Evolutionary conservation across 2,329 filamentous ascomycete species (phyloP).

Genomic region (Rhinocladiella similis): DNA sequence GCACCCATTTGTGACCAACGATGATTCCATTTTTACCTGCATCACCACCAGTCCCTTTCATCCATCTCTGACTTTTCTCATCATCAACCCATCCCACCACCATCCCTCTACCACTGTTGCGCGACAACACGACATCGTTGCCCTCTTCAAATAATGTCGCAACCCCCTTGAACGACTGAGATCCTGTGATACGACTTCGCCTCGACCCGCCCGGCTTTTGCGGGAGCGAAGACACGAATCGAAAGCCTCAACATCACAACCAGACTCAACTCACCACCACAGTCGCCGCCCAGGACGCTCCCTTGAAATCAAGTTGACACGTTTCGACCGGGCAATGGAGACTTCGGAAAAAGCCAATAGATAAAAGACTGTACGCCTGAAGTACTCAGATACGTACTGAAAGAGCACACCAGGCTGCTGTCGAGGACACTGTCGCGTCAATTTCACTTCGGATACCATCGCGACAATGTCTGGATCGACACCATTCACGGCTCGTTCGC

Average conservation of each 20-base stretch:
- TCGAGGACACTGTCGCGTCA: background rate
- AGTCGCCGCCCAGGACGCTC: background rate
- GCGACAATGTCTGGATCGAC: conserved; percentile 30
- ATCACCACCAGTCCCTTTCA: conserved; percentile 19
- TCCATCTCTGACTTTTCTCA: conserved; percentile 13
- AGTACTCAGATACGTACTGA: background rate
- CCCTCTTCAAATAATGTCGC: conserved; percentile 18
- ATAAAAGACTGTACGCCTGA: conserved; percentile 16
- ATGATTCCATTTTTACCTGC: conserved; percentile 21
- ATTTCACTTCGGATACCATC: conserved; percentile 3
- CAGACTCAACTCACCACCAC: background rate
- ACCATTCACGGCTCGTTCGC: conserved; percentile 47
- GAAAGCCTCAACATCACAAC: background rate
- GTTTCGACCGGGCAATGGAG: conserved; percentile 15
- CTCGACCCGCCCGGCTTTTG: conserved; percentile 7
- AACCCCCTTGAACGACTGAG: conserved; percentile 18
- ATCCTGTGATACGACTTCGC: conserved; percentile 23
- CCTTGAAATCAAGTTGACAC: background rate
- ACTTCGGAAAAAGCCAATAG: conserved; percentile 14
- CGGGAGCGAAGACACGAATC: background rate
- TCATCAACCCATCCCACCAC: conserved; percentile 19
- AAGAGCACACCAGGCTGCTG: background rate
- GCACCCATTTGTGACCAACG: conserved; percentile 25
- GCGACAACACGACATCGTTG: conserved; percentile 15
- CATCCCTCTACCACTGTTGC: conserved; percentile 16